These are phyloP conservation scores for Polychaeton citri DNA, from an alignment of 2,329 filamentous ascomycete genomes.

Conservation along the genomic window DNA sequence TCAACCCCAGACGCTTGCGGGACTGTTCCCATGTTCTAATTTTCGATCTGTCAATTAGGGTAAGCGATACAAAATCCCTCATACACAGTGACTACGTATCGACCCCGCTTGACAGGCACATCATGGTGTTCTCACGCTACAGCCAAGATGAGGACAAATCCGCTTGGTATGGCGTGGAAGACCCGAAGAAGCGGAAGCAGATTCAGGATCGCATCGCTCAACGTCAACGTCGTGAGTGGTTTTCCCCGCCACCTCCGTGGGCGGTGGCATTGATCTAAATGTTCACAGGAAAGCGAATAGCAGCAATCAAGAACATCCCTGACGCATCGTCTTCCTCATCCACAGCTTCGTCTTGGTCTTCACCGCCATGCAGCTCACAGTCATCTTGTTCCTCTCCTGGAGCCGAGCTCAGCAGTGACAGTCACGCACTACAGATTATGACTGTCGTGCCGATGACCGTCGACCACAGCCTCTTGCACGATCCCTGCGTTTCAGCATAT, in stretches of 20 bases:
- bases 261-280: too few species aligned
- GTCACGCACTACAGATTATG: not conserved
- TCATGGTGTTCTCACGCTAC: not conserved
- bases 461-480: not conserved
- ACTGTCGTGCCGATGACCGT: not conserved
- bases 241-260: not conserved
- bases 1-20: too few species aligned
- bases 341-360: conserved; percentile 1
- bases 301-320: conserved; percentile 3
- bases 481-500: conserved; percentile 2
- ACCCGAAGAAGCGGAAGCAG: conserved; percentile 25
- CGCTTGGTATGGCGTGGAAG: conserved; percentile 21
- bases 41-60: too few species aligned
- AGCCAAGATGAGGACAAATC: not conserved
- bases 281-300: conserved; percentile 4
- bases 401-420: not conserved
- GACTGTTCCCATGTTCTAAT: too few species aligned
- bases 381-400: conserved; percentile 2
- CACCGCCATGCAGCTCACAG: conserved; percentile 7
- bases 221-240: conserved; percentile 21
- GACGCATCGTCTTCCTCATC: not conserved
- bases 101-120: too few species aligned
- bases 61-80: too few species aligned
- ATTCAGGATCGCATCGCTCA: conserved; percentile 29
- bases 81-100: too few species aligned